These are phyloP conservation scores for Leccinum pachyderme DNA, from an alignment of 1,284 basidiomycete genomes.

Conservation along the genomic window DNA sequence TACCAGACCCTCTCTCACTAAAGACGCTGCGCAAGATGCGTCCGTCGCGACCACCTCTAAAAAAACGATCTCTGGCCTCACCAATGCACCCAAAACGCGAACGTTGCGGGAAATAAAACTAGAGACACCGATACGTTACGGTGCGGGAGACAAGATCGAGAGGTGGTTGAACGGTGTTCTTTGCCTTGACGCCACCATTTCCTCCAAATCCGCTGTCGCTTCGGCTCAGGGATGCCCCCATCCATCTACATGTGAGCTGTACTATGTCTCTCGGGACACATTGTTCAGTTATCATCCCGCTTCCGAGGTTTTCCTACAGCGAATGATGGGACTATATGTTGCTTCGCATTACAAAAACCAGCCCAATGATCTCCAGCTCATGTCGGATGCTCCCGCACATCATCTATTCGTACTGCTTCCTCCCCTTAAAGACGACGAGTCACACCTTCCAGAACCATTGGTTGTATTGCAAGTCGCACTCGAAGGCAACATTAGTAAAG, in stretches of 20 bases:
- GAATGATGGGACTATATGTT: conserved; percentile 98
- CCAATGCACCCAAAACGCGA: conserved; percentile 67
- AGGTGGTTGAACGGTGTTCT: conserved; percentile 92
- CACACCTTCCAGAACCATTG: conserved; percentile 86
- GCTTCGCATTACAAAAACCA: conserved; percentile 99
- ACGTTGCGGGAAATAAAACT: conserved; percentile 93
- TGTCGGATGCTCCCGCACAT: conserved; percentile 96
- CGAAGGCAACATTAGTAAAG: conserved; percentile 91
- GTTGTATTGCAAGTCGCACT: conserved; percentile 95
- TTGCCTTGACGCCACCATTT: conserved; percentile 89
- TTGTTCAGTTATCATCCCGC: conserved; percentile 97
- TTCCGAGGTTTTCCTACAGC: conserved; percentile 94
- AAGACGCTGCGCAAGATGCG: conserved; percentile 52
- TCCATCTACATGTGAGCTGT: conserved; percentile 91
- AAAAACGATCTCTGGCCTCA: conserved; percentile 39
- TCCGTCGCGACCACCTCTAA: conserved; percentile 47
- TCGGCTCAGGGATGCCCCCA: conserved; percentile 85
- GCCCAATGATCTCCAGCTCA: conserved; percentile 95
- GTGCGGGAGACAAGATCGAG: conserved; percentile 86
- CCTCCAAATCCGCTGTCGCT: conserved; percentile 45
- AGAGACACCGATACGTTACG: conserved; percentile 93
- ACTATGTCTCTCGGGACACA: conserved; percentile 95
- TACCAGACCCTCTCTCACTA: conserved; percentile 69
- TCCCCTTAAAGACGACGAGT: conserved; percentile 85
- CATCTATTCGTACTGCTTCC: conserved; percentile 95